Percentiles rank a stretch among this genome's conserved stretches.
These are phyloP conservation scores for Stentor coeruleus DNA, from an alignment of 73 alveolate genomes.

Conservation along the genomic window DNA sequence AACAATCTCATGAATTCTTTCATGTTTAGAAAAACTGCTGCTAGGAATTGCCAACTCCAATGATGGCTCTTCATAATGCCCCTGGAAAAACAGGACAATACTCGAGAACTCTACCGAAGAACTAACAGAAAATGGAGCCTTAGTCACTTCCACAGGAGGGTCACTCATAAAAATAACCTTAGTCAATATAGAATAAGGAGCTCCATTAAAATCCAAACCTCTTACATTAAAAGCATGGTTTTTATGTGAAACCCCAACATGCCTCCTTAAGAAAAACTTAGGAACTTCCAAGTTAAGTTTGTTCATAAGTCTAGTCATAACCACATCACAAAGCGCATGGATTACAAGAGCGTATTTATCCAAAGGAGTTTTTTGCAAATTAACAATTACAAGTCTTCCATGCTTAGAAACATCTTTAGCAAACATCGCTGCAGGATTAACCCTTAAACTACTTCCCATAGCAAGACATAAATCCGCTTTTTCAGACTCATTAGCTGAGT, in stretches of 20 bases:
- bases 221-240: constrained; percentile 38
- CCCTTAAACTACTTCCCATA: constrained; percentile 95
- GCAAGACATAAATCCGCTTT: constrained; percentile 82
- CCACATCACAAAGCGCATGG: constrained; percentile 68
- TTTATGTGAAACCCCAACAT: constrained; percentile 23
- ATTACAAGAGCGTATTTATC: constrained; percentile 55
- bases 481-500: constrained; percentile 42
- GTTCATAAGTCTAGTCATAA: constrained; percentile 57
- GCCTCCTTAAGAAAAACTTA: constrained; percentile 29
- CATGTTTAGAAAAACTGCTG: no score
- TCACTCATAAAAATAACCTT: constrained; percentile 15
- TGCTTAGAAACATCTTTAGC: constrained; percentile 59
- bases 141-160: constrained; percentile 24
- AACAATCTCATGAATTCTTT: no score
- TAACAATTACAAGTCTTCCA: constrained; percentile 72
- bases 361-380: constrained; percentile 68
- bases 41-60: constrained; percentile 31
- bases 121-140: constrained; percentile 9
- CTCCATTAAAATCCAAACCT: constrained; percentile 36
- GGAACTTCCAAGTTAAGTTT: constrained; percentile 58
- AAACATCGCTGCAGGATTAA: constrained; percentile 93
- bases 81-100: constrained; percentile 48
- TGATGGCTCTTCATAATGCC: constrained; percentile 62
- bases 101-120: background rate
- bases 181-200: background rate